Evolutionary conservation across 2,329 filamentous ascomycete species (phyloP).

Genomic region (Cordyceps tenuipes): DNA sequence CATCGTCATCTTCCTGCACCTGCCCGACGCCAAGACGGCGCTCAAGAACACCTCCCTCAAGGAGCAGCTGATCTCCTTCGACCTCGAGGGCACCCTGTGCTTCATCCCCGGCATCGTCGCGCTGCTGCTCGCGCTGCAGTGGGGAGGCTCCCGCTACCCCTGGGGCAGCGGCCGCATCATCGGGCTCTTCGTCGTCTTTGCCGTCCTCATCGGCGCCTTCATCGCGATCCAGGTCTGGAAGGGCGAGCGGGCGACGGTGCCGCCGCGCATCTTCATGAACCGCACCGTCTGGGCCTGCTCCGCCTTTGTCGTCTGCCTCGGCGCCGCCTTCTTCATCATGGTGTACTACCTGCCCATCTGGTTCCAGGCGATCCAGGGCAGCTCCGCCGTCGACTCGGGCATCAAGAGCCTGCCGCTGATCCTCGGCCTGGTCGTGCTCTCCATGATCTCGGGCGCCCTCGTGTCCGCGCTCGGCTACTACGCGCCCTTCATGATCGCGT

Average conservation of each 20-base stretch:
- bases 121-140: slow-evolving; percentile 38
- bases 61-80: slow-evolving; percentile 28
- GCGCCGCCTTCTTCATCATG: slow-evolving; percentile 20
- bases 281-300: slow-evolving; percentile 32
- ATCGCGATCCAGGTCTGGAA: slow-evolving; percentile 24
- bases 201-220: slow-evolving; percentile 3
- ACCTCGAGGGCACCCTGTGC: slow-evolving; percentile 34
- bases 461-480: slow-evolving; percentile 6
- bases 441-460: slow-evolving; percentile 3
- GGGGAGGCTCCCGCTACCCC: slow-evolving; percentile 28
- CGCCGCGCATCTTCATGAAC: slow-evolving; percentile 32
- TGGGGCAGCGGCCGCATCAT: slow-evolving; percentile 30
- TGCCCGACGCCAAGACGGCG: slow-evolving; percentile 10
- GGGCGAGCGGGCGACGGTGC: slow-evolving; percentile 31
- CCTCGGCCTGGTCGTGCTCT: slow-evolving; percentile 16
- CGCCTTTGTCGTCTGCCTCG: slow-evolving; percentile 15
- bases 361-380: slow-evolving; percentile 34
- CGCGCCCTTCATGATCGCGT: slow-evolving; percentile 25
- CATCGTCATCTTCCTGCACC: slow-evolving; percentile 18
- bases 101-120: slow-evolving; percentile 25
- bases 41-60: slow-evolving; percentile 19
- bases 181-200: slow-evolving; percentile 33
- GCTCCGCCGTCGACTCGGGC: slow-evolving; percentile 13
- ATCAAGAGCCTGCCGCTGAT: slow-evolving; percentile 13
- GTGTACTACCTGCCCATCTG: slow-evolving; percentile 39